Evolutionary conservation across 805 yeast genomes (phyloP).

Genomic region (Starmerella vaccinii): DNA sequence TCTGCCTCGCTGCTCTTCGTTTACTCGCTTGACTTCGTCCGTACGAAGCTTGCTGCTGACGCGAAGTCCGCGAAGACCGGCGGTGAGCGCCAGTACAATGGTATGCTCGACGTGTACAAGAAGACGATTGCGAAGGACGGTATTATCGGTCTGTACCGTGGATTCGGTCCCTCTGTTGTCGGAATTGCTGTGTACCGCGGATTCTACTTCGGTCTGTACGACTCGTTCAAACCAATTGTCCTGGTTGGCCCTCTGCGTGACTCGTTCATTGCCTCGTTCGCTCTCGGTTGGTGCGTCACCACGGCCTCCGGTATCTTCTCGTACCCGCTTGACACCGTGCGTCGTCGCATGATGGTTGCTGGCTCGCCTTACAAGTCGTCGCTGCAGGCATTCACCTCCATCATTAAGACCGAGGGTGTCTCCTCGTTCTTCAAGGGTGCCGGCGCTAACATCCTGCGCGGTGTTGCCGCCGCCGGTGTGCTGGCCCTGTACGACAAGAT

Average conservation of each 20-base stretch:
- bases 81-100: conserved; percentile 90
- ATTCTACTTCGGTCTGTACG: conserved; percentile 92
- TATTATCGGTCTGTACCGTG: conserved; percentile 94
- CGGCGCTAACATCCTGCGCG: conserved; percentile 97
- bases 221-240: conserved; percentile 83
- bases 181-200: conserved; percentile 97
- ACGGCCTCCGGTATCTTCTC: conserved; percentile 95
- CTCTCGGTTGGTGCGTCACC: conserved; percentile 91
- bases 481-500: conserved; percentile 91
- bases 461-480: conserved; percentile 99
- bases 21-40: conserved; percentile 91
- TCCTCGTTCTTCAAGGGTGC: conserved; percentile 90
- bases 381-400: conserved; percentile 75
- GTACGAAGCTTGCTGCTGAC: conserved; percentile 95
- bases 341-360: conserved; percentile 99
- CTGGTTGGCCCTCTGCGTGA: conserved; percentile 84
- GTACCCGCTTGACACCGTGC: conserved; percentile 93
- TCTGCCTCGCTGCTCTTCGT: conserved; percentile 81
- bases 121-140: conserved; percentile 89
- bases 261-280: conserved; percentile 83
- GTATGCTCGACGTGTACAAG: conserved; percentile 88
- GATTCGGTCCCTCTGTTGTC: conserved; percentile 92
- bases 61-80: conserved; percentile 59
- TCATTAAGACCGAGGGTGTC: conserved; percentile 88
- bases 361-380: conserved; percentile 93